Evolutionary conservation across 1,284 basidiomycete genomes (phyloP).

Genomic region (Apiotrichum montevideense): DNA sequence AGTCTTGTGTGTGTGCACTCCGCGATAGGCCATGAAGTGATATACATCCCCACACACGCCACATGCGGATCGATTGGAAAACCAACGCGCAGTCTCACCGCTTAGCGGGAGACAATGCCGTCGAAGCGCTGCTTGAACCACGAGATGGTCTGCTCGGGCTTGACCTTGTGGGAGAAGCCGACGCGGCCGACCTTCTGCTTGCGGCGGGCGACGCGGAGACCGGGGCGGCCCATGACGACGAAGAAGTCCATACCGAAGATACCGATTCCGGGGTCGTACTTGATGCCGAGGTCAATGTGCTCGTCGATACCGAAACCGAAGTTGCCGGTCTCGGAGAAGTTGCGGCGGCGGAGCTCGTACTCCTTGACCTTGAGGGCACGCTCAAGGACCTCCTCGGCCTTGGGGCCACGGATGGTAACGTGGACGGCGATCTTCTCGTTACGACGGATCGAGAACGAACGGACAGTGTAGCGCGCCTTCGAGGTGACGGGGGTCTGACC

Average conservation of each 20-base stretch:
- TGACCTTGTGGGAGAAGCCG: slow-evolving; percentile 80
- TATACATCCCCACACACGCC: slow-evolving; percentile 8
- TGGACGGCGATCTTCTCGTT: slow-evolving; percentile 99
- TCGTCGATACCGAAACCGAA: slow-evolving; percentile 98
- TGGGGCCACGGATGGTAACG: slow-evolving; percentile 98
- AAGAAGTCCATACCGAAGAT: slow-evolving; percentile 99
- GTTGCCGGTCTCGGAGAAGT: slow-evolving; percentile 96
- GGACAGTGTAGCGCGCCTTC: slow-evolving; percentile 99
- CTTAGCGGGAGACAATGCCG: slow-evolving; percentile 67
- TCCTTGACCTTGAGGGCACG: slow-evolving; percentile 99
- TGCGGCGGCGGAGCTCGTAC: slow-evolving; percentile 86
- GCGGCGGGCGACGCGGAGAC: slow-evolving; percentile 83
- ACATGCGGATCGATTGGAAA: background rate
- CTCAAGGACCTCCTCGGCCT: slow-evolving; percentile 99
- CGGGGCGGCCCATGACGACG: slow-evolving; percentile 95
- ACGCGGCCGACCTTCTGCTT: slow-evolving; percentile 83
- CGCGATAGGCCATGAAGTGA: slow-evolving; percentile 12
- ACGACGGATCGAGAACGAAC: slow-evolving; percentile 97
- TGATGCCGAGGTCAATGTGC: slow-evolving; percentile 98
- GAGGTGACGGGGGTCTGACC: slow-evolving; percentile 99
- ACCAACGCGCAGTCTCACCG: background rate
- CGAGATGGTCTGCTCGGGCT: slow-evolving; percentile 86
- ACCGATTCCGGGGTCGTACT: slow-evolving; percentile 94
- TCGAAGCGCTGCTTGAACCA: slow-evolving; percentile 99
- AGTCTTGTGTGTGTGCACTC: background rate